Conservation (phyloP, 768 basidiomycete genomes). For the Russula sp. region DNA sequence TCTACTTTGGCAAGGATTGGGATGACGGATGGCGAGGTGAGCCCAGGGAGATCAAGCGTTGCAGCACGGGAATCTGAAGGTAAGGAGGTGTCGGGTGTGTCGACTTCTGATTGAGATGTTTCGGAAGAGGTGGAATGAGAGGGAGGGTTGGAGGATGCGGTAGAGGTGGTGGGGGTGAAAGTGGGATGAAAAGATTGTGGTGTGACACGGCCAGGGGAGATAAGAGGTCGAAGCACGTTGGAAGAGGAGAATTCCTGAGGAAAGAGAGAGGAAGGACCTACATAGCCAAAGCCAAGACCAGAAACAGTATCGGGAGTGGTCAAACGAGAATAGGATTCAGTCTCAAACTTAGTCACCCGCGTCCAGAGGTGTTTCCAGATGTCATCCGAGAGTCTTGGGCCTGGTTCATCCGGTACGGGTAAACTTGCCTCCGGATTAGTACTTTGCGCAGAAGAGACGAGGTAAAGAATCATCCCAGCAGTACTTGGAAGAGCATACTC, state of each 20-base stretch:
- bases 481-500: slow-evolving; percentile 91
- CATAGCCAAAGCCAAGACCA: slow-evolving; percentile 32
- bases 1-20: slow-evolving; percentile 91
- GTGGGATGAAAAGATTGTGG: slow-evolving; percentile 30
- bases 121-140: slow-evolving; percentile 28
- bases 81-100: slow-evolving; percentile 27
- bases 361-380: slow-evolving; percentile 87
- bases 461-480: slow-evolving; percentile 73
- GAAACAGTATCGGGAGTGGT: slow-evolving; percentile 37
- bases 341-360: slow-evolving; percentile 57
- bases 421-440: slow-evolving; percentile 3
- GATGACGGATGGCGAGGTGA: slow-evolving; percentile 55
- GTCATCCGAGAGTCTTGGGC: slow-evolving; percentile 79
- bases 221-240: slow-evolving; percentile 37
- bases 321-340: slow-evolving; percentile 33
- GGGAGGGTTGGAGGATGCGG: slow-evolving; percentile 42
- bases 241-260: slow-evolving; percentile 21
- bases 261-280: slow-evolving; percentile 8
- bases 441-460: slow-evolving; percentile 40
- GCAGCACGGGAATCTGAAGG: slow-evolving; percentile 34
- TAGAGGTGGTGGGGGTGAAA: slow-evolving; percentile 37
- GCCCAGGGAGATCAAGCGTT: slow-evolving; percentile 58
- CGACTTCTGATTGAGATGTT: slow-evolving; percentile 21
- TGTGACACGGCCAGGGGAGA: slow-evolving; percentile 30
- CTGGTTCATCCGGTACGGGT: slow-evolving; percentile 42